Conservation (phyloP, 768 basidiomycete genomes). For the Naematelia encephala region DNA sequence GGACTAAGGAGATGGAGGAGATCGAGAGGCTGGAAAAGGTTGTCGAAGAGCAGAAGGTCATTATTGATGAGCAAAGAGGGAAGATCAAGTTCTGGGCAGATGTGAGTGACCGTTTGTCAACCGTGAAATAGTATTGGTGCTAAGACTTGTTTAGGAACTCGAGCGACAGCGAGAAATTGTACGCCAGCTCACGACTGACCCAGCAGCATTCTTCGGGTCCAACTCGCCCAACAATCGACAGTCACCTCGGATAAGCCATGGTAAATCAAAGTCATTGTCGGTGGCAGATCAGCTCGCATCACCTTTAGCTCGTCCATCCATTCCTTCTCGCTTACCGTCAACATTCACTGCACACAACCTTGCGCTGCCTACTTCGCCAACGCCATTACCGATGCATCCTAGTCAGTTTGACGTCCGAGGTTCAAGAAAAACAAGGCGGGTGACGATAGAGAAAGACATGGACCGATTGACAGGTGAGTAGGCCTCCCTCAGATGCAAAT, state of each 20-base stretch:
- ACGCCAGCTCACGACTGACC: slow-evolving; percentile 26
- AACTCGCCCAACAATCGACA: slow-evolving; percentile 7
- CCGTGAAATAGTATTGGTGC: background rate
- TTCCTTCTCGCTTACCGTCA: slow-evolving; percentile 20
- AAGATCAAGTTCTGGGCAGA: slow-evolving; percentile 44
- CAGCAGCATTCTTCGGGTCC: background rate
- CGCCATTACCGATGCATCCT: slow-evolving; percentile 37
- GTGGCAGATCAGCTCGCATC: slow-evolving; percentile 3
- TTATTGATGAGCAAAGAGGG: slow-evolving; percentile 43
- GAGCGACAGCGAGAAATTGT: slow-evolving; percentile 42
- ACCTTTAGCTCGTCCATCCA: background rate
- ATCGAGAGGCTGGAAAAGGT: slow-evolving; percentile 45
- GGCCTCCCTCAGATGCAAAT: background rate
- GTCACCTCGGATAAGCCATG: slow-evolving; percentile 17
- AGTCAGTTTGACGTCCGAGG: slow-evolving; percentile 33
- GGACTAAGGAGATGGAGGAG: slow-evolving; percentile 27
- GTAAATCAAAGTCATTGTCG: slow-evolving; percentile 28
- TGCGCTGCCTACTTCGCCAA: slow-evolving; percentile 32
- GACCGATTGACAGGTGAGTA: slow-evolving; percentile 37
- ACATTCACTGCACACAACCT: slow-evolving; percentile 42
- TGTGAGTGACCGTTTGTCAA: slow-evolving; percentile 20
- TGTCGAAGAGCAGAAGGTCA: slow-evolving; percentile 38
- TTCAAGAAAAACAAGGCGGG: slow-evolving; percentile 31
- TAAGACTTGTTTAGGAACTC: slow-evolving; percentile 25
- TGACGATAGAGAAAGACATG: slow-evolving; percentile 49